Conservation (phyloP, 2,329 filamentous ascomycete genomes). For the Stemphylium lycopersici region DNA sequence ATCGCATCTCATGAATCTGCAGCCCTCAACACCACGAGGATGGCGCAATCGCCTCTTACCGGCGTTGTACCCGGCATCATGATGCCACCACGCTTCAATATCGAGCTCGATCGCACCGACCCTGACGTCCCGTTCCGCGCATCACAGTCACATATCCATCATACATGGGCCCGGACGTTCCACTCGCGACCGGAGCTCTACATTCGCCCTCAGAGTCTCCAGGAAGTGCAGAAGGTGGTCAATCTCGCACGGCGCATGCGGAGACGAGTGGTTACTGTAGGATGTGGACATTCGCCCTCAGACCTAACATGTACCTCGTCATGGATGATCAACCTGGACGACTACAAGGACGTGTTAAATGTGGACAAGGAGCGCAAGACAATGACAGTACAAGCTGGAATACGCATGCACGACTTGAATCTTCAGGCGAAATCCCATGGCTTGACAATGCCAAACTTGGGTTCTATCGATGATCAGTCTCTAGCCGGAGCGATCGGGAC, state of each 20-base stretch:
- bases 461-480: constrained; percentile 93
- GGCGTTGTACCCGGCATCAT: constrained; percentile 27
- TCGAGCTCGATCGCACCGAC: constrained; percentile 65
- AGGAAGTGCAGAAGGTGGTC: constrained; percentile 83
- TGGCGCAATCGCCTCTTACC: constrained; percentile 28
- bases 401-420: constrained; percentile 77
- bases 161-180: constrained; percentile 95
- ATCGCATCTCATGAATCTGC: constrained; percentile 8
- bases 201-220: constrained; percentile 78
- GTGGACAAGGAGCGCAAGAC: constrained; percentile 70
- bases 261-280: constrained; percentile 82
- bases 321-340: constrained; percentile 94
- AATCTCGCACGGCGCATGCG: constrained; percentile 80
- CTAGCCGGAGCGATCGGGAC: constrained; percentile 92
- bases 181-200: constrained; percentile 88
- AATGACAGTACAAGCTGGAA: constrained; percentile 85
- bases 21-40: constrained; percentile 17
- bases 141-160: constrained; percentile 73
- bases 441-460: constrained; percentile 87
- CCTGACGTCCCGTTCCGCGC: constrained; percentile 77
- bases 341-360: constrained; percentile 73
- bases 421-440: constrained; percentile 74
- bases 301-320: constrained; percentile 90
- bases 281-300: constrained; percentile 89
- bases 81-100: constrained; percentile 51